phyloP scores from a whole-genome alignment of 108 stramenopile genomes.

The Hondaea fermentalgiana region DNA sequence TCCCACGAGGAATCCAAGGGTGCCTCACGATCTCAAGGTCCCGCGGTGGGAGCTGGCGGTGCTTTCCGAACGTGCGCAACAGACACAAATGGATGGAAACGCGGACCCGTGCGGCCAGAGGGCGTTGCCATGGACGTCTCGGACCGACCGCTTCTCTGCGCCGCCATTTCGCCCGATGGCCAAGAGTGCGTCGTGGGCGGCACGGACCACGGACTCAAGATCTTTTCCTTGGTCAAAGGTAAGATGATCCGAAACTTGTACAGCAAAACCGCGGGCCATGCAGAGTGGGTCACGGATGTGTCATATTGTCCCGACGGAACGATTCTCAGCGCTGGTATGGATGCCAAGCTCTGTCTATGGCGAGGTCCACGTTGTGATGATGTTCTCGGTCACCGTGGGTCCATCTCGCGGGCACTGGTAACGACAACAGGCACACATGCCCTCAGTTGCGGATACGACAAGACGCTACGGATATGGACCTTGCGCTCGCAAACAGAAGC shows the following conservation, averaged over 20 bases:
- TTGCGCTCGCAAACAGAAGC: neutral
- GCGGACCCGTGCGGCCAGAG: neutral
- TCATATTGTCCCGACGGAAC: neutral
- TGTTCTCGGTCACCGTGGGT: neutral
- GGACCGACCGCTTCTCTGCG: neutral
- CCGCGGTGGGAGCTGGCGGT: neutral
- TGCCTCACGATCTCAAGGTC: neutral
- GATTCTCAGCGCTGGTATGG: constrained; percentile 17
- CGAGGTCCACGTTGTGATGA: neutral
- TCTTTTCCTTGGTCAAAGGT: neutral
- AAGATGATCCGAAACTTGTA: neutral
- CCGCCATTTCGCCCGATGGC: neutral
- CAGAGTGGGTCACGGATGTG: neutral
- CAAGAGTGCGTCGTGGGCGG: neutral
- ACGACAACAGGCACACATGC: neutral
- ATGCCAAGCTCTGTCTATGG: neutral
- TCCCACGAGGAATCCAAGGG: neutral
- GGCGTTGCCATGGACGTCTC: neutral
- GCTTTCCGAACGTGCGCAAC: neutral
- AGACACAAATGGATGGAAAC: neutral
- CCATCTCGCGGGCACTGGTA: neutral
- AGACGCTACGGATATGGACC: neutral
- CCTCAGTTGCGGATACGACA: neutral
- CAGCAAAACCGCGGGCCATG: neutral
- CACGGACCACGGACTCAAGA: neutral